Conservation (phyloP, 495 filamentous ascomycete genomes). For the Pseudoneurospora amorphoporcata region DNA sequence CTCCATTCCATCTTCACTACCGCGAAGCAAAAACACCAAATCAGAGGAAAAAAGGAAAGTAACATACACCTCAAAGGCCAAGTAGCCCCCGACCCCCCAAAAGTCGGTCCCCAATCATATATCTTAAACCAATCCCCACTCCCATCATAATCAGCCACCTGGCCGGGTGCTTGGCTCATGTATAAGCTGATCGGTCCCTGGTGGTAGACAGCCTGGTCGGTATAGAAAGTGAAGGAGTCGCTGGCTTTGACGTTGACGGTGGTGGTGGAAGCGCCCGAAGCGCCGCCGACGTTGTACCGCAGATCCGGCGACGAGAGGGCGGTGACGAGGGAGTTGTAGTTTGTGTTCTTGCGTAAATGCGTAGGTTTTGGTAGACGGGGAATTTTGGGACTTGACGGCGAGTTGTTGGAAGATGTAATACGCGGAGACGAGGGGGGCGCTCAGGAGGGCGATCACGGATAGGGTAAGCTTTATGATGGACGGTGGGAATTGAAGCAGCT, state of each 20-base stretch:
- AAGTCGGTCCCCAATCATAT: conserved; percentile 35
- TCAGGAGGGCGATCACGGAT: conserved; percentile 21
- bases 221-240: conserved; percentile 38
- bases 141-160: conserved; percentile 36
- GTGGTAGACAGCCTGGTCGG: conserved; percentile 47
- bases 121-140: conserved; percentile 47
- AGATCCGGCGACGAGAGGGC: conserved; percentile 42
- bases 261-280: conserved; percentile 32
- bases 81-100: conserved; percentile 20
- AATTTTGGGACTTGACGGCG: conserved; percentile 34
- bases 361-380: conserved; percentile 40
- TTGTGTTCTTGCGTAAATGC: conserved; percentile 44
- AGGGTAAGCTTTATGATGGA: conserved; percentile 25
- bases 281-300: conserved; percentile 49
- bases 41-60: not conserved
- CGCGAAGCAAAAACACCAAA: not conserved
- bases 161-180: conserved; percentile 42
- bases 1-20: not conserved
- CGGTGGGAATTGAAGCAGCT: not conserved
- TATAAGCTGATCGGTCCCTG: conserved; percentile 47
- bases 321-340: conserved; percentile 50
- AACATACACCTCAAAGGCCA: conserved; percentile 34
- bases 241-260: conserved; percentile 41
- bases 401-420: conserved; percentile 44
- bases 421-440: conserved; percentile 22